These are phyloP conservation scores for Incumbomyces delicatus DNA, from an alignment of 2,329 filamentous ascomycete genomes.

Conservation along the genomic window DNA sequence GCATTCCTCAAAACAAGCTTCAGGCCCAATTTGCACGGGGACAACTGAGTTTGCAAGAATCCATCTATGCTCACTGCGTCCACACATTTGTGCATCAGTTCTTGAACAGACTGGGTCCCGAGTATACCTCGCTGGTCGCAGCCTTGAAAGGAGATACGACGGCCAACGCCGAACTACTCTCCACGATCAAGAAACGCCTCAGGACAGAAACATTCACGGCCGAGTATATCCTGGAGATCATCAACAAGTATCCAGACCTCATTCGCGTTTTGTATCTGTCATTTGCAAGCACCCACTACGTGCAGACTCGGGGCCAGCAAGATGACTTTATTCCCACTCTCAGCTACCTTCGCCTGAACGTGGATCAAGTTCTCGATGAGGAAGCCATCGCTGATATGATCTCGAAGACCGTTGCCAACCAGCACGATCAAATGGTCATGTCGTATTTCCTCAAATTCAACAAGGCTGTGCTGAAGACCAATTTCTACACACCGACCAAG, in stretches of 20 bases:
- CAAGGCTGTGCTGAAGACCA: conserved; percentile 85
- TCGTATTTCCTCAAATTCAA: conserved; percentile 95
- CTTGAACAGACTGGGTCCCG: conserved; percentile 83
- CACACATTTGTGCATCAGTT: conserved; percentile 99
- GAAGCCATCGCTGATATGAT: conserved; percentile 65
- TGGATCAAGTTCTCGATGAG: conserved; percentile 68
- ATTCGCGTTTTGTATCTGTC: conserved; percentile 81
- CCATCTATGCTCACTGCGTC: conserved; percentile 91
- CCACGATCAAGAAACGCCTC: conserved; percentile 89
- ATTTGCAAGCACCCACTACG: conserved; percentile 80
- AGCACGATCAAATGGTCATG: conserved; percentile 98
- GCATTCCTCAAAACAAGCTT: conserved; percentile 94
- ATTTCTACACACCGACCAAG: conserved; percentile 96
- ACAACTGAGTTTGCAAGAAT: conserved; percentile 84
- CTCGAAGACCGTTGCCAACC: conserved; percentile 69
- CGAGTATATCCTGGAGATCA: conserved; percentile 96
- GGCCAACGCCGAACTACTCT: conserved; percentile 73
- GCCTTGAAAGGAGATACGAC: conserved; percentile 74
- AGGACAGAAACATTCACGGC: conserved; percentile 96
- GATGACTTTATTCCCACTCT: conserved; percentile 63
- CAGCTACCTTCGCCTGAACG: conserved; percentile 56
- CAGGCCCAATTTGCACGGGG: conserved; percentile 80
- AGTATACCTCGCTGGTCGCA: conserved; percentile 78
- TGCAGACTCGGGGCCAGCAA: conserved; percentile 53
- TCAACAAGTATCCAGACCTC: conserved; percentile 77